A percentile compares a stretch with the other conserved stretches of the same genome.
Evolutionary conservation across 148 eudicot genomes (phyloP).

Genomic region (Drosera capensis): DNA sequence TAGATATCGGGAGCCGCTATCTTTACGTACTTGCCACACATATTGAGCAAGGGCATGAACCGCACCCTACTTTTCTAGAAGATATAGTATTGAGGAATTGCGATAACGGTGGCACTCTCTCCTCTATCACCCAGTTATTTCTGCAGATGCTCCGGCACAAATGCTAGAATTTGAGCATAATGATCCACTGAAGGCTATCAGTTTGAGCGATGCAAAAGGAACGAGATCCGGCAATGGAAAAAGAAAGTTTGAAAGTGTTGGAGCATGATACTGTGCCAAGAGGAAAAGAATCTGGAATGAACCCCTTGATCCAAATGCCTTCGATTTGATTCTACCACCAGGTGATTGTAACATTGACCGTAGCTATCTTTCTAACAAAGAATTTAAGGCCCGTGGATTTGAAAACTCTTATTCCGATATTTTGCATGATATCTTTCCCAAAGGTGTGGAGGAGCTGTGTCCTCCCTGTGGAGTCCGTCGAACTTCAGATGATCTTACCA

Average conservation of each 20-base stretch:
- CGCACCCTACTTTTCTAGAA: no score
- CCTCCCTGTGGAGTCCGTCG: slow-evolving; percentile 15
- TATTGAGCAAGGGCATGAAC: no score
- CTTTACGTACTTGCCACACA: no score
- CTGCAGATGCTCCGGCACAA: slow-evolving; percentile 40
- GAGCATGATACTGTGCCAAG: slow-evolving; percentile 60
- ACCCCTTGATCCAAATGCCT: slow-evolving; percentile 28
- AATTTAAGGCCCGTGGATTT: slow-evolving; percentile 31
- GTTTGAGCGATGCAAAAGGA: slow-evolving; percentile 32
- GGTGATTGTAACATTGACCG: slow-evolving; percentile 25
- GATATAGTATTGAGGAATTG: slow-evolving; percentile 51
- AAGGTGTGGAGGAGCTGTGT: slow-evolving; percentile 4
- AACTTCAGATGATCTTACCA: slow-evolving; percentile 13
- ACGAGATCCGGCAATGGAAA: slow-evolving; percentile 23
- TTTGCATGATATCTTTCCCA: slow-evolving; percentile 19
- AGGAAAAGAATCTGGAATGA: slow-evolving; percentile 56
- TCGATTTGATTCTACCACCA: slow-evolving; percentile 33
- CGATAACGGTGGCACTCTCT: slow-evolving; percentile 67
- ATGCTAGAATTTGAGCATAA: slow-evolving; percentile 46
- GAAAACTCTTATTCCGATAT: slow-evolving; percentile 14
- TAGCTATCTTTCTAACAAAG: slow-evolving; percentile 11
- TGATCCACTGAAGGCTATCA: slow-evolving; percentile 11
- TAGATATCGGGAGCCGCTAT: no score
- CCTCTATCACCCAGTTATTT: slow-evolving; percentile 57
- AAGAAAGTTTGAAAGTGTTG: slow-evolving; percentile 51